A percentile compares a stretch with the other conserved stretches of the same genome.
Evolutionary conservation across 2,329 filamentous ascomycete species (phyloP).

Genomic region (Fusarium bactridioides): DNA sequence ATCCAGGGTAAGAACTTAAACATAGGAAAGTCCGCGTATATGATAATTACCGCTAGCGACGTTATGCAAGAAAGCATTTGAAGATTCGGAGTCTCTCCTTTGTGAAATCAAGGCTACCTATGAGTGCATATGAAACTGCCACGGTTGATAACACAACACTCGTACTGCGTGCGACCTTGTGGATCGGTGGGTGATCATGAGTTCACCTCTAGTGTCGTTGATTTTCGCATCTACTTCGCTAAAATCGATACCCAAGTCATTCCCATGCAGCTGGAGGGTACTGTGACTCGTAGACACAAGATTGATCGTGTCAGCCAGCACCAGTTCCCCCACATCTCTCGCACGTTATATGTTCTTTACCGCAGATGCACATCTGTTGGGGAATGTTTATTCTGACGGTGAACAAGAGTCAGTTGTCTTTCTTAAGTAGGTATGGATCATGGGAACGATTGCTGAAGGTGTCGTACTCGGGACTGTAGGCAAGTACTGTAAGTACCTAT

Average conservation of each 20-base stretch:
- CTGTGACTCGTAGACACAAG: conserved; percentile 11
- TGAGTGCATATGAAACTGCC: background rate
- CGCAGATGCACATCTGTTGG: background rate
- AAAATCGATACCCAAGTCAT: background rate
- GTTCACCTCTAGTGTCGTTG: background rate
- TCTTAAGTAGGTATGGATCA: background rate
- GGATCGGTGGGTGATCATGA: conserved; percentile 12
- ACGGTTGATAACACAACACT: conserved; percentile 2
- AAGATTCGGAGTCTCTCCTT: background rate
- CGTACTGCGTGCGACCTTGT: conserved; percentile 18
- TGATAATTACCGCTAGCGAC: too few species aligned
- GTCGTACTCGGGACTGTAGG: conserved; percentile 12
- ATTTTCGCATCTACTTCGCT: background rate
- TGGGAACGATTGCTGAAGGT: background rate
- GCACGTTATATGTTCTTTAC: background rate
- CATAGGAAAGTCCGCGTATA: background rate
- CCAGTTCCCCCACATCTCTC: background rate
- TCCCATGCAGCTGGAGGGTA: background rate
- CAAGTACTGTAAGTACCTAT: background rate
- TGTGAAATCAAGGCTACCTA: background rate
- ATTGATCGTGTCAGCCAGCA: conserved; percentile 18
- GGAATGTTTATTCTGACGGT: background rate
- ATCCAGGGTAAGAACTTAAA: background rate
- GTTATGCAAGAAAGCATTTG: background rate
- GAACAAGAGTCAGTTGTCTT: background rate